These are phyloP conservation scores for Stereum hirsutum DNA, from an alignment of 1,284 basidiomycete species.

Conservation along the genomic window DNA sequence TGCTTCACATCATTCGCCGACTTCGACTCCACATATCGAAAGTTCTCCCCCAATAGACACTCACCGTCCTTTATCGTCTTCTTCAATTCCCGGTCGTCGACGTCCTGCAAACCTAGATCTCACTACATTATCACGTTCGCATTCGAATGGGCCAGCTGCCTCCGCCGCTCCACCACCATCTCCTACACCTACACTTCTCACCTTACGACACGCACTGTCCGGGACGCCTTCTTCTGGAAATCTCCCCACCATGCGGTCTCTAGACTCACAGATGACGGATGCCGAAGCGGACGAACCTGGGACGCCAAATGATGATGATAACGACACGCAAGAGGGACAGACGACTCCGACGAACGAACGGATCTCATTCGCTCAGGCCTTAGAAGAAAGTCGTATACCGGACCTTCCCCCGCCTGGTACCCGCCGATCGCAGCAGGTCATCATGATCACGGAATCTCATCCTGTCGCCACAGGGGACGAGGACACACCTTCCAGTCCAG, in stretches of 20 bases:
- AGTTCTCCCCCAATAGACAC: constrained; percentile 16
- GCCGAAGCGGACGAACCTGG: constrained; percentile 5
- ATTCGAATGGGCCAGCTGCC: constrained; percentile 28
- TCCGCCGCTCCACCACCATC: constrained; percentile 35
- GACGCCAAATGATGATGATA: constrained; percentile 27
- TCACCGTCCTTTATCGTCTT: constrained; percentile 18
- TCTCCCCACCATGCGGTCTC: constrained; percentile 8
- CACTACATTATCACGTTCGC: constrained; percentile 29
- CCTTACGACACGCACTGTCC: constrained; percentile 48
- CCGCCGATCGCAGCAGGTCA: constrained; percentile 53
- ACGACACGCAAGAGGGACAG: constrained; percentile 38
- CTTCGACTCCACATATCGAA: too few species aligned
- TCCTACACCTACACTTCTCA: constrained; percentile 54
- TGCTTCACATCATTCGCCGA: constrained; percentile 19
- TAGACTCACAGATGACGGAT: constrained; percentile 4
- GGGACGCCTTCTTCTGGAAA: constrained; percentile 13
- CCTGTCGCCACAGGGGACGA: constrained; percentile 26
- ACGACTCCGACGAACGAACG: constrained; percentile 37
- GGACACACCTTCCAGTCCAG: constrained; percentile 34
- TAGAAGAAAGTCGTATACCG: constrained; percentile 70
- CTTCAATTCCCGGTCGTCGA: constrained; percentile 41
- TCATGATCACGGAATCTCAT: constrained; percentile 40
- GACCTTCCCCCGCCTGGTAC: constrained; percentile 64
- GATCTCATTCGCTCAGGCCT: constrained; percentile 61
- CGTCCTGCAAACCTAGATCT: constrained; percentile 62